Conservation (phyloP, 495 filamentous ascomycete genomes). For the Penicillium steckii region DNA sequence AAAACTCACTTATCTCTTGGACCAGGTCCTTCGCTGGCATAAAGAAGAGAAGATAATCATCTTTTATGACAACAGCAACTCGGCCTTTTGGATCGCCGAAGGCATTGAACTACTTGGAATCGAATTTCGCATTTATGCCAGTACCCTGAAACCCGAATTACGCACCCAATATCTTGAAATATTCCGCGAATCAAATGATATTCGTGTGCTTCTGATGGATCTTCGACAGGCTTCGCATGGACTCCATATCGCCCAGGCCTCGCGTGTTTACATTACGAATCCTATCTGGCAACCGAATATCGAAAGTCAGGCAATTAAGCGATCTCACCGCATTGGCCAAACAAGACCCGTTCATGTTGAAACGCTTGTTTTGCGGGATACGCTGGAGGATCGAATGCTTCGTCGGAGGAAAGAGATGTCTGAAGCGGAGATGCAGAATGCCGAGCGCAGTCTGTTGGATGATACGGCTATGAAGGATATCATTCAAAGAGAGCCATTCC, state of each 20-base stretch:
- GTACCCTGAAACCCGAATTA: slow-evolving; percentile 56
- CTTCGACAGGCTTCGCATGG: slow-evolving; percentile 84
- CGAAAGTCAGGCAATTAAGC: slow-evolving; percentile 89
- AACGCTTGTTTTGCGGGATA: slow-evolving; percentile 78
- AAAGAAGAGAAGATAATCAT: slow-evolving; percentile 80
- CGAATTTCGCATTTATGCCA: slow-evolving; percentile 80
- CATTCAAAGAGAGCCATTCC: slow-evolving; percentile 68
- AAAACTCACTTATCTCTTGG: slow-evolving; percentile 84
- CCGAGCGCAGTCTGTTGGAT: slow-evolving; percentile 68
- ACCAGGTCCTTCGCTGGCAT: slow-evolving; percentile 65
- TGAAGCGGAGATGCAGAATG: slow-evolving; percentile 65
- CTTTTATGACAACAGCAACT: slow-evolving; percentile 87
- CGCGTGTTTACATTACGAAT: slow-evolving; percentile 87
- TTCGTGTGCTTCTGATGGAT: slow-evolving; percentile 85
- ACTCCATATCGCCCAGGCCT: slow-evolving; percentile 77
- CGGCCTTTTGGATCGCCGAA: slow-evolving; percentile 79
- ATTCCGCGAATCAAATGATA: slow-evolving; percentile 65
- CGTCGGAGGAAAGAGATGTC: slow-evolving; percentile 74
- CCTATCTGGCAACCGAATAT: slow-evolving; percentile 84
- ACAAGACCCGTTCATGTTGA: slow-evolving; percentile 78
- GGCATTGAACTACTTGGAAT: slow-evolving; percentile 76
- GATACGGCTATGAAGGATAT: slow-evolving; percentile 75
- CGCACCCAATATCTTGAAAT: slow-evolving; percentile 70
- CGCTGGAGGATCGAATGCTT: slow-evolving; percentile 83
- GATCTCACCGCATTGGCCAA: slow-evolving; percentile 87